Base-by-base conservation (phyloP, 176 grass and related monocot species). In the Tillandsia fasciculata region DNA sequence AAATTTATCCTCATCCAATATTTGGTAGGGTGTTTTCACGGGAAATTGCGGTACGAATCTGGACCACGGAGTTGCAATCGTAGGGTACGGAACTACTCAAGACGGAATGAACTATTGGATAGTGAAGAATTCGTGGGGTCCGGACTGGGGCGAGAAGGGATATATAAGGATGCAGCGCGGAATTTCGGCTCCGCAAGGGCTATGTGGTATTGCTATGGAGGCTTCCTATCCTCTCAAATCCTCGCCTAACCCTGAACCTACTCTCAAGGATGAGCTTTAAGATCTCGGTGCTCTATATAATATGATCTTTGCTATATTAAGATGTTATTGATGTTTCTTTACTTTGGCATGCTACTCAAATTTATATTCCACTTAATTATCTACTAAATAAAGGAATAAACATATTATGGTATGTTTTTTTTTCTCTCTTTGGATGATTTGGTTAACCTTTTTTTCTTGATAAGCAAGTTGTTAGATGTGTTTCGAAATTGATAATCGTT, bases 111-210 rank as follows among this genome's bases (percentile, higher is more conserved):
- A 83, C 0, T 93, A 89, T 52, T 93, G 90, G 90, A 88, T 70
- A 0, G 86, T 93, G 48, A 93, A 88, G 74, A 93, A 93, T 74
- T 93, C 86, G 0, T 93, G 90, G 90, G 90, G 86, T 0, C 52
- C 76, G 3, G 66, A 81, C 2, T 92, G 90, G 90, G 90, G 90
- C 0, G 90, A 93, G 74, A 75, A 48, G 1, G 90, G 90, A 0
- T 93, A 88, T 57, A 76, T 93, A 61, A 81, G 90, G 53, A 93
- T 93, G 90, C 59, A 88, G 42, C 82, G 85, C 0, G 82, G 70
- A 0, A 26, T 85, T 52, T 33, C 52, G 12, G 59, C 47, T 2
- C 63, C 53, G 11, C 14, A 67, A 0, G 89, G 89, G 33, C 4
- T 83, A 10, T 92, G 89, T 63, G 89, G 89, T 27, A 88, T 92